These are phyloP conservation scores for Apophysomyces ossiformis DNA, from an alignment of 371 early-diverging fungal genomes.

Conservation along the genomic window DNA sequence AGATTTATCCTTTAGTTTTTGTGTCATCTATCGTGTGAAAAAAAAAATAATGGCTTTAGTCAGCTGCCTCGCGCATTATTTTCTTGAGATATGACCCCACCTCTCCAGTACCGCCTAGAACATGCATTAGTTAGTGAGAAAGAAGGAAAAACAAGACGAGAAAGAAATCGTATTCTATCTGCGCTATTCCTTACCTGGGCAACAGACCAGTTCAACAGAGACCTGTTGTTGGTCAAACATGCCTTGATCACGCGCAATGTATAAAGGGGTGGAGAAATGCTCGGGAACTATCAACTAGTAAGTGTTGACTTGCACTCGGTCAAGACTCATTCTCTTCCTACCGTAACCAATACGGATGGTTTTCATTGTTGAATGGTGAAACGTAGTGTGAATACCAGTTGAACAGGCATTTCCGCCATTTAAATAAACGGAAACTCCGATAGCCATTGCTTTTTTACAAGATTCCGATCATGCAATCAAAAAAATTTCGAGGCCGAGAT, in stretches of 20 bases:
- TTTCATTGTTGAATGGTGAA: slow-evolving; percentile 10
- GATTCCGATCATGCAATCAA: not conserved
- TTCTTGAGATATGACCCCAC: slow-evolving; percentile 22
- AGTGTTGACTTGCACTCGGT: not conserved
- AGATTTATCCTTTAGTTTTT: slow-evolving; percentile 67
- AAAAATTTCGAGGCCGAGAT: not conserved
- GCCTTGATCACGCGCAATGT: slow-evolving; percentile 67
- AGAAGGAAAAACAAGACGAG: not conserved
- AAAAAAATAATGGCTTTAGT: too few relatives aligned
- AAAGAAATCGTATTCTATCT: not conserved
- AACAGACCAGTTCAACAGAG: slow-evolving; percentile 68
- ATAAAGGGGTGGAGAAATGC: slow-evolving; percentile 86
- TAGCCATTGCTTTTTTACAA: not conserved
- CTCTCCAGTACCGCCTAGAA: slow-evolving; percentile 69
- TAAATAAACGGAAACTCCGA: too few relatives aligned
- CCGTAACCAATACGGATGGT: slow-evolving; percentile 53
- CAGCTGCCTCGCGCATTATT: too few relatives aligned
- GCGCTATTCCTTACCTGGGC: slow-evolving; percentile 49
- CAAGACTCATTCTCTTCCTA: slow-evolving; percentile 14
- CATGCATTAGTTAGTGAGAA: slow-evolving; percentile 18
- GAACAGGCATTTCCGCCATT: too few relatives aligned
- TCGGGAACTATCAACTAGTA: slow-evolving; percentile 69
- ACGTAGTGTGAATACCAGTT: not conserved
- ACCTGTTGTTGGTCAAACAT: slow-evolving; percentile 60
- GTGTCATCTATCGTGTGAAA: slow-evolving; percentile 68